Conservation (phyloP, 2,329 filamentous ascomycete genomes). For the Penicillium sp. region DNA sequence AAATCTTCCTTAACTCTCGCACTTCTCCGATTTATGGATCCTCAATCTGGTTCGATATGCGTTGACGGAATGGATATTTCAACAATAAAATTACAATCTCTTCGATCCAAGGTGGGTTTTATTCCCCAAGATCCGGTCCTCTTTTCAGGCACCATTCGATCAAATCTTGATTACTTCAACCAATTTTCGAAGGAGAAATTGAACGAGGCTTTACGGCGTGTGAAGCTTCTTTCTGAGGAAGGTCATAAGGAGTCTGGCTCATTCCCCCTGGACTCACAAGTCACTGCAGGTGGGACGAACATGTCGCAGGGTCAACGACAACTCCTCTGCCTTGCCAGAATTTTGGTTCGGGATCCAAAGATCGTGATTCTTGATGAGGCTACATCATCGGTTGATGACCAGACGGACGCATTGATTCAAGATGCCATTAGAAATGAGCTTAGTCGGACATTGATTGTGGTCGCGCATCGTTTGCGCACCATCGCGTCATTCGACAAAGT, state of each 20-base stretch:
- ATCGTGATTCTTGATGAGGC: neutral
- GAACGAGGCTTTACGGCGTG: neutral
- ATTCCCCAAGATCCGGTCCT: constrained; percentile 75
- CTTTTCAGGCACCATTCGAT: constrained; percentile 73
- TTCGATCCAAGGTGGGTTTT: constrained; percentile 66
- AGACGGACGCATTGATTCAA: neutral
- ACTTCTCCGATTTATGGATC: constrained; percentile 25
- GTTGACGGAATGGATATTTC: constrained; percentile 50
- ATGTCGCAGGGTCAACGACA: neutral
- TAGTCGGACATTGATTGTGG: neutral
- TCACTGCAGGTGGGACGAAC: neutral
- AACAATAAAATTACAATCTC: constrained; percentile 44
- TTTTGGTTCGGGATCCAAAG: neutral
- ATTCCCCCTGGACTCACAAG: neutral
- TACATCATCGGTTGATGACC: neutral
- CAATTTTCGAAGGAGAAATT: neutral
- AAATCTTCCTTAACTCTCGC: constrained; percentile 29
- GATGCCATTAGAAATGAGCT: neutral
- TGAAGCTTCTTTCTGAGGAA: neutral
- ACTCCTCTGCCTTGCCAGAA: neutral
- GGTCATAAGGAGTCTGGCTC: neutral
- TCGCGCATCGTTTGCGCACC: neutral
- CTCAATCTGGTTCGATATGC: constrained; percentile 15
- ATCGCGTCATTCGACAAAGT: neutral
- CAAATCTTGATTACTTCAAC: constrained; percentile 74